These are phyloP conservation scores for Vishniacozyma victoriae DNA, from an alignment of 768 basidiomycete genomes.

Conservation along the genomic window DNA sequence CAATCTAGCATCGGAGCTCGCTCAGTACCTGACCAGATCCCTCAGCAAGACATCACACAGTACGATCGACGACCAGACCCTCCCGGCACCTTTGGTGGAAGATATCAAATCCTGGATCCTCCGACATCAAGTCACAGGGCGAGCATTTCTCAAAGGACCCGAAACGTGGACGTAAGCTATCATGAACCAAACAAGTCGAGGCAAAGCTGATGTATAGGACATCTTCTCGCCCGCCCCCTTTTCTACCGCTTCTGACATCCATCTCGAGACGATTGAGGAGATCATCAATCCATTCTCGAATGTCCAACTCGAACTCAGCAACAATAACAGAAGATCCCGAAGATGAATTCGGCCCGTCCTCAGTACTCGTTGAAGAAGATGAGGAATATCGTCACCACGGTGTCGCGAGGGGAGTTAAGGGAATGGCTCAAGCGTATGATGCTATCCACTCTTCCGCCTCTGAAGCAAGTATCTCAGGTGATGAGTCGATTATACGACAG, in stretches of 20 bases:
- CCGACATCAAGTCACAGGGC: conserved; percentile 25
- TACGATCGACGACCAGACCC: conserved; percentile 25
- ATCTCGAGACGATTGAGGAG: conserved; percentile 33
- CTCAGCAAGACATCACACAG: conserved; percentile 30
- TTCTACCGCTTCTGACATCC: conserved; percentile 30
- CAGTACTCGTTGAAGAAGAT: conserved; percentile 31
- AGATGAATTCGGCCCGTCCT: conserved; percentile 7
- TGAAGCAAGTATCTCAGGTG: conserved; percentile 17
- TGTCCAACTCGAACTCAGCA: conserved; percentile 4
- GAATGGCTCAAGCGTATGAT: conserved; percentile 29
- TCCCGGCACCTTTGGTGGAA: conserved; percentile 30
- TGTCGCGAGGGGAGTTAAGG: conserved; percentile 21
- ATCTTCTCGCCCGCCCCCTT: conserved; percentile 29
- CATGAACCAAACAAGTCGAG: background rate
- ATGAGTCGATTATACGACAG: conserved; percentile 20
- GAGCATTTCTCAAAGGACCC: conserved; percentile 23
- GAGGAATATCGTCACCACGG: conserved; percentile 4
- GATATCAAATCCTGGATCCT: conserved; percentile 42
- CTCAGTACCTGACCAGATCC: conserved; percentile 24
- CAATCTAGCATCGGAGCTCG: conserved; percentile 27
- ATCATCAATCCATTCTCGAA: conserved; percentile 21
- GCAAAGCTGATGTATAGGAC: conserved; percentile 1
- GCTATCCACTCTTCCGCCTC: conserved; percentile 12
- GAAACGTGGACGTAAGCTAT: conserved; percentile 28
- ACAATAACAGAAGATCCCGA: conserved; percentile 6